A percentile compares a stretch with the other conserved stretches of the same genome.
Conservation (phyloP, 2,329 filamentous ascomycete species). For the Aureobasidium sp. region DNA sequence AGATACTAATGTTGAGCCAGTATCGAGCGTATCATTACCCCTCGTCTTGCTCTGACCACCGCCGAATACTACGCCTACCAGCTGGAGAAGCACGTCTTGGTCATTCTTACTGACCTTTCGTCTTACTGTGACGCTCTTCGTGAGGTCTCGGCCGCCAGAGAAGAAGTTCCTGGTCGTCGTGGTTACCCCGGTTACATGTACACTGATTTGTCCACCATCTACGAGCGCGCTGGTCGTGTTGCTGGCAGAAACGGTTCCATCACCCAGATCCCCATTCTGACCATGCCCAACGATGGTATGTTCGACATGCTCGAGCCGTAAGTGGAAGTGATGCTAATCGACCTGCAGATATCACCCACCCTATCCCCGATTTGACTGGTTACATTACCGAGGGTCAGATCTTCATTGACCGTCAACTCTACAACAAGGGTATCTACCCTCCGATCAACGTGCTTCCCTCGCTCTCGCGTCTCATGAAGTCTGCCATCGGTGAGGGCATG, state of each 20-base stretch:
- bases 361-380: conserved; percentile 95
- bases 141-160: conserved; percentile 94
- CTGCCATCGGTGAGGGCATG: conserved; percentile 94
- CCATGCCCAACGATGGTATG: conserved; percentile 93
- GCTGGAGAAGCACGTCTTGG: conserved; percentile 97
- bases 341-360: conserved; percentile 79
- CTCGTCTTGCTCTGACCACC: conserved; percentile 93
- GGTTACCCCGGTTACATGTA: conserved; percentile 99
- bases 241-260: conserved; percentile 96
- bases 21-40: conserved; percentile 99
- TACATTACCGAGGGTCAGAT: conserved; percentile 99
- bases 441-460: conserved; percentile 98
- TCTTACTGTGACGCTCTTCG: conserved; percentile 98
- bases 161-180: conserved; percentile 98
- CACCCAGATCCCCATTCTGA: conserved; percentile 96
- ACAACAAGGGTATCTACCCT: conserved; percentile 97
- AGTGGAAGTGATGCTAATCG: background rate
- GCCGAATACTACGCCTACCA: conserved; percentile 99
- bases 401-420: conserved; percentile 84
- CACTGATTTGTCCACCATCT: conserved; percentile 99
- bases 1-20: conserved; percentile 37
- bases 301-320: background rate
- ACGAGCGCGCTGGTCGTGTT: conserved; percentile 97
- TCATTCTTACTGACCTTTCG: conserved; percentile 95
- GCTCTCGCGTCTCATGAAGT: conserved; percentile 99